Evolutionary conservation across 2,329 filamentous ascomycete species (phyloP).

Genomic region (Hymenotorrendiella dingleyae): DNA sequence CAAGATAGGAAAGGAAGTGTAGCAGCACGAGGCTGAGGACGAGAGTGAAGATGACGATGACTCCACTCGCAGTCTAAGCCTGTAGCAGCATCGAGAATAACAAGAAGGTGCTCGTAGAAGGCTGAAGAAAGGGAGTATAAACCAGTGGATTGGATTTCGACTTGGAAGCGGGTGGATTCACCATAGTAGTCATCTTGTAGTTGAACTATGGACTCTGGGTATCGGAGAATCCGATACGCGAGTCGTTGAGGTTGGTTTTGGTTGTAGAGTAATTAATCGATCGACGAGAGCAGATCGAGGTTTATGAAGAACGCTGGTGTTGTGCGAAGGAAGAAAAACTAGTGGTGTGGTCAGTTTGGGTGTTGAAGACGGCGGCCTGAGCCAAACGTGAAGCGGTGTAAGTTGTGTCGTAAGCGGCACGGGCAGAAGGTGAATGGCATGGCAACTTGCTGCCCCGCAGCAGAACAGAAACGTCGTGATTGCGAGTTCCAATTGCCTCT

Average conservation of each 20-base stretch:
- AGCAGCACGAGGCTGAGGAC: slow-evolving; percentile 23
- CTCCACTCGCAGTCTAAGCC: slow-evolving; percentile 17
- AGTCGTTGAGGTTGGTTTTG: slow-evolving; percentile 18
- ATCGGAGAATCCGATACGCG: slow-evolving; percentile 27
- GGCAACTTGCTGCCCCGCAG: neutral
- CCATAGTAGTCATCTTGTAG: slow-evolving; percentile 57
- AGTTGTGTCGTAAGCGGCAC: slow-evolving; percentile 12
- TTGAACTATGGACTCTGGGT: slow-evolving; percentile 31
- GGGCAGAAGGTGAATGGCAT: slow-evolving; percentile 2
- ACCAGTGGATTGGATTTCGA: slow-evolving; percentile 32
- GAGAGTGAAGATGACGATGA: slow-evolving; percentile 11
- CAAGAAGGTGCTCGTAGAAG: slow-evolving; percentile 28
- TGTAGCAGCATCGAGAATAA: slow-evolving; percentile 18
- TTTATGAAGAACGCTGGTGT: neutral
- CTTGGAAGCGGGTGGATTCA: slow-evolving; percentile 37
- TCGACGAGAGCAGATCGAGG: slow-evolving; percentile 14
- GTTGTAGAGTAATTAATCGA: slow-evolving; percentile 11
- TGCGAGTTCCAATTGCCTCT: neutral
- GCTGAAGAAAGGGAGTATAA: slow-evolving; percentile 35
- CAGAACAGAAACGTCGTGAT: neutral
- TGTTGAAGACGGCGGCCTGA: slow-evolving; percentile 13
- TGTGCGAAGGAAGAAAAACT: slow-evolving; percentile 8
- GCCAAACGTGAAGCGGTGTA: slow-evolving; percentile 20
- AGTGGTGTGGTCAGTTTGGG: slow-evolving; percentile 17
- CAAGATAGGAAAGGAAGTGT: slow-evolving; percentile 7